Evolutionary conservation across 2,329 filamentous ascomycete species (phyloP).

Genomic region (Sporothrix brasiliensis): DNA sequence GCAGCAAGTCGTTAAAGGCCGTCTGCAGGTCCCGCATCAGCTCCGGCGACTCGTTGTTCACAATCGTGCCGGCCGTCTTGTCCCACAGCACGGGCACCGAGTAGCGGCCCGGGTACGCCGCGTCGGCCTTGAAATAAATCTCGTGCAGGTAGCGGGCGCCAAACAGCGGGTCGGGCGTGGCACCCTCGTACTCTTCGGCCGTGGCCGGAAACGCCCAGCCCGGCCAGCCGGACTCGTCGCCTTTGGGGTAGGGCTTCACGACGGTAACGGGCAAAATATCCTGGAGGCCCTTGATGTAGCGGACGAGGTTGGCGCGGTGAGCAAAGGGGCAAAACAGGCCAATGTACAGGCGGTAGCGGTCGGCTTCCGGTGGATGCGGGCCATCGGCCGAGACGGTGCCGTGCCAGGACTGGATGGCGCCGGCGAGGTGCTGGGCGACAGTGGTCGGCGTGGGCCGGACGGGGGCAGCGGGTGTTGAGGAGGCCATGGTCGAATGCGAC

Average conservation of each 20-base stretch:
- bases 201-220: slow-evolving; percentile 62
- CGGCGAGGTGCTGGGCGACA: slow-evolving; percentile 36
- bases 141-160: slow-evolving; percentile 62
- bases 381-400: slow-evolving; percentile 38
- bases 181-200: slow-evolving; percentile 57
- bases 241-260: slow-evolving; percentile 68
- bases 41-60: slow-evolving; percentile 65
- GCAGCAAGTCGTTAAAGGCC: slow-evolving; percentile 56
- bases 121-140: slow-evolving; percentile 64
- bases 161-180: slow-evolving; percentile 64
- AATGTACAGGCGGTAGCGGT: slow-evolving; percentile 43
- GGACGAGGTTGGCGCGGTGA: slow-evolving; percentile 61
- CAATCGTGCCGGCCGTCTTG: slow-evolving; percentile 56
- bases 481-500: neutral
- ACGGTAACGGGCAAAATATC: slow-evolving; percentile 58
- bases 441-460: slow-evolving; percentile 33
- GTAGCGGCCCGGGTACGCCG: slow-evolving; percentile 63
- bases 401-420: slow-evolving; percentile 39
- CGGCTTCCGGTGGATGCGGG: slow-evolving; percentile 38
- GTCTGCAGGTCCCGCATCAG: slow-evolving; percentile 61
- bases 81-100: slow-evolving; percentile 66
- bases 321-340: slow-evolving; percentile 68
- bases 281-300: slow-evolving; percentile 61
- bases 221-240: slow-evolving; percentile 63
- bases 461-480: neutral